phyloP scores from a whole-genome alignment of 2,329 filamentous ascomycete species.

The Laburnicola sp. region DNA sequence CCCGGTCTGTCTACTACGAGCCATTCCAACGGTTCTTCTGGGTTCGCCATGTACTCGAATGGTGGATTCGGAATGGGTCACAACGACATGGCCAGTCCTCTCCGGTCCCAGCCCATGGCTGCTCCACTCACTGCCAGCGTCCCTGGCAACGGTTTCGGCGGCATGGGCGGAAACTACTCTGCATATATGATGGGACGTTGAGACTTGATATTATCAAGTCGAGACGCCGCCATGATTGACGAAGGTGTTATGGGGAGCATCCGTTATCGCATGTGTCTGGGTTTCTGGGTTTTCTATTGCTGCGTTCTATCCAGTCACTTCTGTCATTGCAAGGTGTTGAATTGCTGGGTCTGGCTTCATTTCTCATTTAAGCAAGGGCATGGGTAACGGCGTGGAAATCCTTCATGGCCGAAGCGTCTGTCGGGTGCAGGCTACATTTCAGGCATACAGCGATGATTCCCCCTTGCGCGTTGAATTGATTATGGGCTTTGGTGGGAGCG shows the following conservation, averaged over 20 bases:
- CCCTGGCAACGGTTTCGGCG: constrained; percentile 36
- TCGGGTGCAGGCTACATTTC: constrained; percentile 45
- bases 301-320: constrained; percentile 48
- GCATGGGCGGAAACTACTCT: constrained; percentile 38
- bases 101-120: constrained; percentile 32
- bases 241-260: constrained; percentile 41
- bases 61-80: constrained; percentile 40
- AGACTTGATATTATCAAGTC: constrained; percentile 11
- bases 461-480: constrained; percentile 46
- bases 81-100: constrained; percentile 40
- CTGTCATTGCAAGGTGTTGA: constrained; percentile 49
- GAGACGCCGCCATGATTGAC: constrained; percentile 40
- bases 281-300: constrained; percentile 39
- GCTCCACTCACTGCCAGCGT: constrained; percentile 39
- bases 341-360: constrained; percentile 38
- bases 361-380: constrained; percentile 44
- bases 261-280: constrained; percentile 35
- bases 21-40: constrained; percentile 35
- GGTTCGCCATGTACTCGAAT: constrained; percentile 44
- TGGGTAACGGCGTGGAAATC: constrained; percentile 46
- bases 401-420: constrained; percentile 37
- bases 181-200: constrained; percentile 48
- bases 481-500: constrained; percentile 33
- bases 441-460: constrained; percentile 51
- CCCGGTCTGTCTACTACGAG: constrained; percentile 62